Percentiles rank a stretch among this genome's conserved stretches.
phyloP scores from a whole-genome alignment of 140 eudicot genomes.

The Oenanthe javanica region DNA sequence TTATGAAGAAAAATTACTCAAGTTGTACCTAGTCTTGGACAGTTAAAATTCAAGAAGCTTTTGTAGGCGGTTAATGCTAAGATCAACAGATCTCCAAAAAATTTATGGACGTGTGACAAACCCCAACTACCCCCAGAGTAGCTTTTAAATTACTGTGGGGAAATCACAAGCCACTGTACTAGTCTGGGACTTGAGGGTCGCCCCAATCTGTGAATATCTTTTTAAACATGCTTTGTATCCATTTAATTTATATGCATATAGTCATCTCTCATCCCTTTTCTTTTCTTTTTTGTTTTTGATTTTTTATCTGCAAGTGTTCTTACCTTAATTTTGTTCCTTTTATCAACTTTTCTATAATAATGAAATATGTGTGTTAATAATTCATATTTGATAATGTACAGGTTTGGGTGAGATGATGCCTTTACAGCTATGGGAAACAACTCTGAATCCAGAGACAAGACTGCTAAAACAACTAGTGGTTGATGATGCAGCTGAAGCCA shows the following conservation, averaged over 20 bases:
- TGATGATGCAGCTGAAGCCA: constrained; percentile 92
- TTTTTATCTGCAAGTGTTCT: not conserved
- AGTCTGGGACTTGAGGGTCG: not conserved
- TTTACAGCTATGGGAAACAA: constrained; percentile 89
- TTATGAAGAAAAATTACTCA: not conserved
- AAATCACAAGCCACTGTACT: not conserved
- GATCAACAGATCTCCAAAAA: not conserved
- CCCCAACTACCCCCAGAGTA: not conserved
- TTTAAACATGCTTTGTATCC: not conserved
- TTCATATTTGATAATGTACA: constrained; percentile 16
- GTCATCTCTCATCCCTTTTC: too few relatives aligned
- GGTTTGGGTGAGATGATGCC: constrained; percentile 99
- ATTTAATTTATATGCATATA: not conserved
- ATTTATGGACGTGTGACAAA: not conserved
- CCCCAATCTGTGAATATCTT: not conserved
- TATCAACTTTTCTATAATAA: not conserved
- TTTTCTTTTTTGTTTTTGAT: not conserved
- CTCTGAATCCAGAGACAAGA: constrained; percentile 73
- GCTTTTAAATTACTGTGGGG: not conserved
- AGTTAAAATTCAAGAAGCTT: not conserved
- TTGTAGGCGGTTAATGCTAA: not conserved
- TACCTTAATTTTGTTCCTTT: not conserved
- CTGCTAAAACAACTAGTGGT: constrained; percentile 77
- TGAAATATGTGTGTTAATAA: not conserved
- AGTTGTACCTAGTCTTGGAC: not conserved